These are phyloP conservation scores for Oryza punctata DNA, from an alignment of 176 grass and related monocot genomes.

Conservation along the genomic window DNA sequence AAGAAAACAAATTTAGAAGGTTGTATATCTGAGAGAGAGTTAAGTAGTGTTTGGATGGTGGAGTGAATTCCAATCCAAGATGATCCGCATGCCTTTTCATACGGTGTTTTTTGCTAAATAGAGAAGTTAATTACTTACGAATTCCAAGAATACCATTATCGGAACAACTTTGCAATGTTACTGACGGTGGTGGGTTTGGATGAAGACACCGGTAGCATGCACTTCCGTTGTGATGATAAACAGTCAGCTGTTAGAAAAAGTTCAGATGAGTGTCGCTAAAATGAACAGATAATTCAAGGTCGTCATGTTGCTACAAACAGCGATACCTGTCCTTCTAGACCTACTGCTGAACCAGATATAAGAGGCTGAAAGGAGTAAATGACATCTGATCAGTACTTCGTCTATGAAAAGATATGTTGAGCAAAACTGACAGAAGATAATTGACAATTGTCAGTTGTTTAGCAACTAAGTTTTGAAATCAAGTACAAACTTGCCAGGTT, in stretches of 20 bases:
- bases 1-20: not conserved
- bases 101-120: not conserved
- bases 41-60: too few species aligned
- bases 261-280: not conserved
- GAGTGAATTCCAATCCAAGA: not conserved
- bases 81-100: not conserved
- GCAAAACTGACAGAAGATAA: not conserved
- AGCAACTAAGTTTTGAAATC: not conserved
- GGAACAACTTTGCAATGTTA: slow-evolving; percentile 82
- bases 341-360: slow-evolving; percentile 85
- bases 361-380: slow-evolving; percentile 64
- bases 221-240: slow-evolving; percentile 93
- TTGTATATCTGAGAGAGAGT: not conserved
- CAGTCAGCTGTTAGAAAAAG: slow-evolving; percentile 40
- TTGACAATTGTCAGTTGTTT: not conserved
- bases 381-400: slow-evolving; percentile 22
- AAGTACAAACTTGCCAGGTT: not conserved
- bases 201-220: slow-evolving; percentile 93
- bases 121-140: slow-evolving; percentile 45
- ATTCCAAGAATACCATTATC: slow-evolving; percentile 92
- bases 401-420: not conserved
- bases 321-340: slow-evolving; percentile 88
- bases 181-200: slow-evolving; percentile 67
- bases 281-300: slow-evolving; percentile 33
- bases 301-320: not conserved